Conservation (phyloP, 2,329 filamentous ascomycete species). For the Xylariaceae sp. region DNA sequence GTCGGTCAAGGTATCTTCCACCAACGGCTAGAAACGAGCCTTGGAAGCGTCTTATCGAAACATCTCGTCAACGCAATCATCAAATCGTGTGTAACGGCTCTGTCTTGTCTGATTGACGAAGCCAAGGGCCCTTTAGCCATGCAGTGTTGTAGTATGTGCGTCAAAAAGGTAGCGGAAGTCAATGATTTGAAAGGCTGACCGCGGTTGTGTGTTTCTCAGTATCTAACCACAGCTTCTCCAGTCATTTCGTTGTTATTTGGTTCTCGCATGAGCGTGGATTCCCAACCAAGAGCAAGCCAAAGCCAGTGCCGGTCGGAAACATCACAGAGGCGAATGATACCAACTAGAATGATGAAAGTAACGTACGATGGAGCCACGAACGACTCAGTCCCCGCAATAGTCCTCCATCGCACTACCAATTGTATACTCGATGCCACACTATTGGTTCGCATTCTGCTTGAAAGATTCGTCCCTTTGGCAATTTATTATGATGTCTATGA, state of each 20-base stretch:
- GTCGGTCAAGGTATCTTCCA: conserved; percentile 18
- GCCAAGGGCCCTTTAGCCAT: conserved; percentile 6
- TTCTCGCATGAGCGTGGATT: conserved; percentile 15
- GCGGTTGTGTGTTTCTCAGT: conserved; percentile 3
- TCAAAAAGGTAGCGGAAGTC: too few relatives aligned
- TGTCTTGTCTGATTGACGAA: conserved; percentile 7
- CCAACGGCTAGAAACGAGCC: conserved; percentile 8
- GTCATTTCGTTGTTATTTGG: conserved; percentile 12
- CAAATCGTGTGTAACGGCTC: conserved; percentile 8
- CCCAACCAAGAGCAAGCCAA: conserved; percentile 9
- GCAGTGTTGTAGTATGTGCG: conserved; percentile 9
- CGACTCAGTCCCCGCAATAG: too few relatives aligned
- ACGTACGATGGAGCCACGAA: too few relatives aligned
- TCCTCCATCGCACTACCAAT: too few relatives aligned
- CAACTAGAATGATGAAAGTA: too few relatives aligned
- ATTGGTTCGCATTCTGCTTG: too few relatives aligned
- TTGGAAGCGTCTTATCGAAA: conserved; percentile 4
- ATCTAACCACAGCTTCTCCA: conserved; percentile 13
- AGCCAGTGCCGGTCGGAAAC: too few relatives aligned
- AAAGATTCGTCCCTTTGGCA: too few relatives aligned
- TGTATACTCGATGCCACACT: too few relatives aligned
- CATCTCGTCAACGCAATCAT: conserved; percentile 12
- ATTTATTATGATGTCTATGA: too few relatives aligned
- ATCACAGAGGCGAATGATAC: too few relatives aligned
- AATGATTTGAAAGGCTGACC: too few relatives aligned